Conservation (phyloP, 495 filamentous ascomycete genomes). For the Podospora sp. region DNA sequence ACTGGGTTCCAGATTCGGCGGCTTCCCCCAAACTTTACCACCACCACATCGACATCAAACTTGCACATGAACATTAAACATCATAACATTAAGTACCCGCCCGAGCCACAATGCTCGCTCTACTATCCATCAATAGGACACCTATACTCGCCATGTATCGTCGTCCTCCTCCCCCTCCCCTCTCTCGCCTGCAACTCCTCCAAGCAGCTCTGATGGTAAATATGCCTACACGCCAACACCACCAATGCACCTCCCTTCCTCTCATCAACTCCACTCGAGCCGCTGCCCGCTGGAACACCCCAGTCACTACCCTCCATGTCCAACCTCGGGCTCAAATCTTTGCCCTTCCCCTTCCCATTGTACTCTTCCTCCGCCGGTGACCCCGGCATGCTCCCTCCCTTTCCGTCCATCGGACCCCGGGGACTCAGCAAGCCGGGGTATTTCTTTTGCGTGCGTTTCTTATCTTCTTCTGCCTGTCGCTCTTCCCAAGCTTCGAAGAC, state of each 20-base stretch:
- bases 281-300: slow-evolving; percentile 14
- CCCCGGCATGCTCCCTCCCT: slow-evolving; percentile 13
- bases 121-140: slow-evolving; percentile 58
- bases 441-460: slow-evolving; percentile 38
- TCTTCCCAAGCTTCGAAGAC: slow-evolving; percentile 83
- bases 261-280: slow-evolving; percentile 21
- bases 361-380: slow-evolving; percentile 35
- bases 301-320: slow-evolving; percentile 25
- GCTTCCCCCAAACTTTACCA: too few relatives aligned
- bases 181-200: slow-evolving; percentile 55
- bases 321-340: slow-evolving; percentile 25
- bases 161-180: slow-evolving; percentile 22
- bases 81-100: slow-evolving; percentile 14
- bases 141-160: slow-evolving; percentile 45
- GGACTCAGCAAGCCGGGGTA: slow-evolving; percentile 1
- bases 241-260: slow-evolving; percentile 43
- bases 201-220: slow-evolving; percentile 64
- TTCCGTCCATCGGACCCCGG: slow-evolving; percentile 38
- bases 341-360: slow-evolving; percentile 42
- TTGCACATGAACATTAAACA: neutral
- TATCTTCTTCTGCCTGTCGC: slow-evolving; percentile 54
- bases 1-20: neutral
- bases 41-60: neutral
- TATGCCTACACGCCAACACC: slow-evolving; percentile 62
- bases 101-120: neutral